Percentiles rank a stretch among this genome's conserved stretches.
Evolutionary conservation across 2,329 filamentous ascomycete species (phyloP).

Genomic region (Aspergillus pseudoterreus): DNA sequence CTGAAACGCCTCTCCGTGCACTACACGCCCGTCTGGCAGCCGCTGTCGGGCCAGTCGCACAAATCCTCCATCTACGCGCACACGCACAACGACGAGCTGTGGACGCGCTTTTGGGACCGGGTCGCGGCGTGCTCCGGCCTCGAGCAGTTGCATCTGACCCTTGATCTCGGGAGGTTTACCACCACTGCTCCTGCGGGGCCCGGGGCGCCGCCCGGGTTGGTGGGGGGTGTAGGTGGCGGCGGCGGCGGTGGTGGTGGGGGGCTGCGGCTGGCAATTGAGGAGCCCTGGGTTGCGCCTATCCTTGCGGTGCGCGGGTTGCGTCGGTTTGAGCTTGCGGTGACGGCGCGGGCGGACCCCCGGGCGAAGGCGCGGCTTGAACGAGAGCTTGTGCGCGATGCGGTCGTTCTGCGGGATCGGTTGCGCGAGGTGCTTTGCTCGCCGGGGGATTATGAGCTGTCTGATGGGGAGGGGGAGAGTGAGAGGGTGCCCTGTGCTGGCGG

Average conservation of each 20-base stretch:
- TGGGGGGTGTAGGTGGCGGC: no score
- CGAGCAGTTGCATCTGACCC: slow-evolving; percentile 19
- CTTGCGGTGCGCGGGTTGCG: slow-evolving; percentile 25
- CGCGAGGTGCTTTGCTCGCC: slow-evolving; percentile 21
- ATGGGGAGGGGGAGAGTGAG: no score
- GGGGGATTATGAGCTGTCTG: neutral
- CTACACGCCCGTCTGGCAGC: slow-evolving; percentile 34
- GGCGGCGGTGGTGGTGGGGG: no score
- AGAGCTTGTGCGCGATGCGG: slow-evolving; percentile 24
- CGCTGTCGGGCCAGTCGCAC: slow-evolving; percentile 27
- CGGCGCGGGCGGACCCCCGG: slow-evolving; percentile 28
- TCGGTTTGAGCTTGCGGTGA: slow-evolving; percentile 32
- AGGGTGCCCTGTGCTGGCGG: no score
- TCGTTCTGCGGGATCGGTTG: slow-evolving; percentile 23
- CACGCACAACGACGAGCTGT: slow-evolving; percentile 34
- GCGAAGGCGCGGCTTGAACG: slow-evolving; percentile 25
- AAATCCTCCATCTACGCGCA: slow-evolving; percentile 31
- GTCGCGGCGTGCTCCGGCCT: slow-evolving; percentile 20
- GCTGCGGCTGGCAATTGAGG: slow-evolving; percentile 22
- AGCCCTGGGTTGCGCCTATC: slow-evolving; percentile 29
- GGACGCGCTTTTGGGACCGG: slow-evolving; percentile 27
- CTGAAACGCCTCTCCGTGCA: slow-evolving; percentile 28
- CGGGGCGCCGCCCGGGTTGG: slow-evolving; percentile 1
- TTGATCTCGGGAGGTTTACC: slow-evolving; percentile 24
- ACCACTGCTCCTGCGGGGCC: slow-evolving; percentile 19